Evolutionary conservation across 140 eudicot genomes (phyloP), one percentile per base, ranked within the genome.

Genomic region (Flaveria floridana): DNA sequence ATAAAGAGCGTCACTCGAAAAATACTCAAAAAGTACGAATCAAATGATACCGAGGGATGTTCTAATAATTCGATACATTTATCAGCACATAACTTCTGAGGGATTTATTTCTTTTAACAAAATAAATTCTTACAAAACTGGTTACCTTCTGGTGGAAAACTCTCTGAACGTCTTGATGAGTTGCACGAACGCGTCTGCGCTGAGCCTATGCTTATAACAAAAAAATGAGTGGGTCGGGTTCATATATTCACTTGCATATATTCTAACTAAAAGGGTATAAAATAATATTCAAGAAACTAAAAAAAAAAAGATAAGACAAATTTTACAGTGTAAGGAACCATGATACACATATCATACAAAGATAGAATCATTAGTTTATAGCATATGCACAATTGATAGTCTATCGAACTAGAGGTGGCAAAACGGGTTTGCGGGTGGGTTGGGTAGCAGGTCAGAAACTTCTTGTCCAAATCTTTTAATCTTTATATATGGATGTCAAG

Each of bases 141-240:
- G 25, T 79, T 81, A 93, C 97, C 97, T 84, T 86, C 65, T 84
- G 89, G 84, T 93, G 98, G 69, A 84, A 89, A 68, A 83, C 83
- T 71, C 86, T 76, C 53, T 84, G 93, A 12, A 86, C 78, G 30
- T 83, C 82, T 80, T 92, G 96, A 88, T 92, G 96, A 19, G 82
- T 85, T 65, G 84, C 72, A 50, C 98, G 85, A 53, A 87, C 88
- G 73, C 65, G 74, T 85, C 84, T 85, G 61, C 83, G 83, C 53
- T 79, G 74, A 69, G 23, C 76, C 81, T 77, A 56, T 18, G 37
- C 13, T 18, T 1, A 42, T 42, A 56, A 68, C n/a, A 34, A 44
- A 20, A 25, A 55, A 16, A 53, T 20, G 13, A 67, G 34, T 18
- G 19, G 28, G 18, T 6, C n/a, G 16, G 20, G 20, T 46, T 74